These are phyloP conservation scores for Aquilaria agallochum DNA, from an alignment of 441 rosid genomes.

Conservation along the genomic window DNA sequence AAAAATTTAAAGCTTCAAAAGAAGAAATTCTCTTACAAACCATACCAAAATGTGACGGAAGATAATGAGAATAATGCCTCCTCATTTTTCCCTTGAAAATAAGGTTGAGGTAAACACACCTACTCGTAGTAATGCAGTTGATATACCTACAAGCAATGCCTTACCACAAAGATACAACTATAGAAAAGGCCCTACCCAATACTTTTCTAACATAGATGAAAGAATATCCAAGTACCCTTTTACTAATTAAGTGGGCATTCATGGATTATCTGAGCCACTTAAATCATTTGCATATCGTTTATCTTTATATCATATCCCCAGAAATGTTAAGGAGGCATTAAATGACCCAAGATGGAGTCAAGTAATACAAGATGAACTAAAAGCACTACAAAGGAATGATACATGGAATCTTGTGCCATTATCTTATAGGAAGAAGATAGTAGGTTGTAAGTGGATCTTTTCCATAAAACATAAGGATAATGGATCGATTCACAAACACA, in stretches of 20 bases:
- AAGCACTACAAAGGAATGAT: not conserved
- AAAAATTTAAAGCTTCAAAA: too few species aligned
- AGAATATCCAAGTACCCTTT: not conserved
- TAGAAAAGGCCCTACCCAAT: not conserved
- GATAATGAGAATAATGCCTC: too few species aligned
- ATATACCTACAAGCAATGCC: too few species aligned
- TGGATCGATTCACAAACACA: not conserved
- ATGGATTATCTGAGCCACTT: not conserved
- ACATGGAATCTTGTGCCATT: constrained; percentile 1
- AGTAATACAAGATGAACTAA: not conserved
- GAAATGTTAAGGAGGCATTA: not conserved
- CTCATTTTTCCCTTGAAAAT: too few species aligned
- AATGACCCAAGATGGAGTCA: not conserved
- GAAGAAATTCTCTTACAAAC: too few species aligned
- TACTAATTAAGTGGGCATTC: not conserved
- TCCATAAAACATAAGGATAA: not conserved
- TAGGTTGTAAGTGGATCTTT: not conserved
- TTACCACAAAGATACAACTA: not conserved
- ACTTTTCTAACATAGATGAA: not conserved
- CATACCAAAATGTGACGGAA: too few species aligned
- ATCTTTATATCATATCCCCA: not conserved
- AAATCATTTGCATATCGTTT: too few species aligned
- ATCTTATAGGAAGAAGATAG: not conserved
- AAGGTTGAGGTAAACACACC: too few species aligned
- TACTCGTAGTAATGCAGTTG: too few species aligned